These are phyloP conservation scores for Trametes maxima DNA, from an alignment of 768 basidiomycete species.

Conservation along the genomic window DNA sequence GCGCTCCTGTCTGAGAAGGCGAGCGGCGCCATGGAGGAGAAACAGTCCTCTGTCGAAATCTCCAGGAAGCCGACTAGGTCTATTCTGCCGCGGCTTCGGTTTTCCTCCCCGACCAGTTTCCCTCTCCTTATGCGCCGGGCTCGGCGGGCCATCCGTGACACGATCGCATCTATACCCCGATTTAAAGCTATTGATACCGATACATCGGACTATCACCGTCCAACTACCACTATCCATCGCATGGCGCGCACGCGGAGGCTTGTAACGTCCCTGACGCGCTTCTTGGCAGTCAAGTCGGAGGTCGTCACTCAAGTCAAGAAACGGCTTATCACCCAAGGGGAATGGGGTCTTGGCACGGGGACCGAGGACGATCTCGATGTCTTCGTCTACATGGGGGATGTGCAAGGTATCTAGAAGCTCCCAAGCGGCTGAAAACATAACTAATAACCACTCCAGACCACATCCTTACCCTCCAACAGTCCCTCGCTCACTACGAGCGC, in stretches of 20 bases:
- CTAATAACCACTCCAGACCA: constrained; percentile 60
- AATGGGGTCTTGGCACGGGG: constrained; percentile 39
- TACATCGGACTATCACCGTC: constrained; percentile 17
- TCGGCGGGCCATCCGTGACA: constrained; percentile 1
- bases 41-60: background rate
- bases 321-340: constrained; percentile 52
- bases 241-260: constrained; percentile 80
- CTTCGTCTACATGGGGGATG: constrained; percentile 86
- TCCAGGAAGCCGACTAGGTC: constrained; percentile 3
- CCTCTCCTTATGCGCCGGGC: constrained; percentile 21
- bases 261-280: constrained; percentile 74
- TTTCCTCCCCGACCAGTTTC: constrained; percentile 9
- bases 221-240: constrained; percentile 60
- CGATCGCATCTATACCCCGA: constrained; percentile 19
- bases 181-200: constrained; percentile 14
- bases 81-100: constrained; percentile 1
- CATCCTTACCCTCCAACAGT: constrained; percentile 83
- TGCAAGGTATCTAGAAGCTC: constrained; percentile 65
- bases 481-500: constrained; percentile 83
- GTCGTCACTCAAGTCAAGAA: constrained; percentile 81
- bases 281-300: constrained; percentile 81
- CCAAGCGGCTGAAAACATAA: too few relatives aligned
- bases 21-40: background rate
- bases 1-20: background rate
- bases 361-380: constrained; percentile 63